Conservation (phyloP, 2,329 filamentous ascomycete species). For the Phyllachora maydis region DNA sequence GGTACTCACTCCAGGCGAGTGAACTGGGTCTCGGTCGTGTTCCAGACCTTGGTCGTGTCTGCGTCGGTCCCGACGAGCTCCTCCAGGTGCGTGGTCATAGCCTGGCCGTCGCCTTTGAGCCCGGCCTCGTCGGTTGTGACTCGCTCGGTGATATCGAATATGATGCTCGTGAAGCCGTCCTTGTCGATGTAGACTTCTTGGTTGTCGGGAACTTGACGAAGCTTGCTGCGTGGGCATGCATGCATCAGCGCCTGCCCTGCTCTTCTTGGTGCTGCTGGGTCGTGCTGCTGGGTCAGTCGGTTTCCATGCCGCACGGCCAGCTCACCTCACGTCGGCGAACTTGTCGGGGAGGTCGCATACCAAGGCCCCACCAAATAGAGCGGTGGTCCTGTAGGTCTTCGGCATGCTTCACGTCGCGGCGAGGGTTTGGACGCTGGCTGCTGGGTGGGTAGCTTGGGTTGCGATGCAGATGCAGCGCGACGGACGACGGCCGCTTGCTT, state of each 20-base stretch:
- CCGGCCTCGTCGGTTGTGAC: constrained; percentile 34
- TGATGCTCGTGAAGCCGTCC: constrained; percentile 67
- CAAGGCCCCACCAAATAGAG: constrained; percentile 56
- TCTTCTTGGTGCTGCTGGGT: too few species aligned
- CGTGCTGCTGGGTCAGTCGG: too few species aligned
- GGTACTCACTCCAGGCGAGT: constrained; percentile 27
- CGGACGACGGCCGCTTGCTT: too few species aligned
- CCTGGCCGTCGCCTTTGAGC: constrained; percentile 45
- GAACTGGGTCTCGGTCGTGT: constrained; percentile 38
- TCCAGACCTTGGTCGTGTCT: constrained; percentile 45
- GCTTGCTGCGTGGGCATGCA: constrained; percentile 25
- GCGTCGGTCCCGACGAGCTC: constrained; percentile 46
- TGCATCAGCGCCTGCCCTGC: too few species aligned
- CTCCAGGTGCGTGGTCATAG: constrained; percentile 46
- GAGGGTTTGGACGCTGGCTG: too few species aligned
- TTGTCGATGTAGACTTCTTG: constrained; percentile 85
- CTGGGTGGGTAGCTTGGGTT: too few species aligned
- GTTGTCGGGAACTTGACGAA: constrained; percentile 63
- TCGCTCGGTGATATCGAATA: constrained; percentile 78
- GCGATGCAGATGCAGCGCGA: too few species aligned
- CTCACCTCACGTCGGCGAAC: constrained; percentile 56
- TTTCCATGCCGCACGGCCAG: constrained; percentile 1
- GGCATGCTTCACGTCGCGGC: too few species aligned
- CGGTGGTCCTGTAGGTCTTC: constrained; percentile 27
- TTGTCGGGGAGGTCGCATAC: constrained; percentile 43